Base-by-base conservation (phyloP, 208 protist genomes). In the Acanthamoeba rhysodes region DNA sequence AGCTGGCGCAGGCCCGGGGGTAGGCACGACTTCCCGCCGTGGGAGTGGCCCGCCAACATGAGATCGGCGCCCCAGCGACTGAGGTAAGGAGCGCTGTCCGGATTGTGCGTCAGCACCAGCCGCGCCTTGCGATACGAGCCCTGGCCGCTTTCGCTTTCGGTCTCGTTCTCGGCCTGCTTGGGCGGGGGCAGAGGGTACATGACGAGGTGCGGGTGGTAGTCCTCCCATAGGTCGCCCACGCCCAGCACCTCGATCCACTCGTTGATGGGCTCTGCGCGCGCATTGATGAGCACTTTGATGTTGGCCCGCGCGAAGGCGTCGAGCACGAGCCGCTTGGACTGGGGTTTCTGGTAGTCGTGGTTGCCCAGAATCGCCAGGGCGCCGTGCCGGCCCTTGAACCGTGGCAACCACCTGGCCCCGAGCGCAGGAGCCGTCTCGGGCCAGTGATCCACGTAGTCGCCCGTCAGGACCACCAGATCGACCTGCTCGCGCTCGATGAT, bases 381-480 rank as follows among this genome's bases (percentile, higher is more conserved):
- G n/a, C 90, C 90, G 37, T 94, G 37, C 72, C 41, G 90, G 66
- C 59, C 8, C 14, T 10, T 37, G 41, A 94, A 27, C 20, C 84
- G 14, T 0, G 62, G 9, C 8, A 94, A 62, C 70, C 72, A 94
- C 41, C 48, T 8, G 37, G 14, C 62, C 6, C 55, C 72, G 29
- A 94, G 72, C 7, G 41, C 27, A 53, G 16, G 7, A 1, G 41
- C 72, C 22, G 90, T 29, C 8, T 94, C 90, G 24, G 90, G 90
- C 70, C 72, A 84, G 72, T 53, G 72, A 24, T 94, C 90, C 22
- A 94, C 90, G 72, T 94, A 94, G 90, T 94, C 90, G 22, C 90
- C 90, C 41, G 90, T 94, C 22, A 94, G 90, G 20, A 94, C 70
- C 41, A 94, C 90, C 45, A 94, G 24, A 32, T 94, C 90, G 24